Evolutionary conservation across 306 rosid genomes (phyloP), one percentile per base, ranked within the genome.

Genomic region (Macrotyloma uniflorum): DNA sequence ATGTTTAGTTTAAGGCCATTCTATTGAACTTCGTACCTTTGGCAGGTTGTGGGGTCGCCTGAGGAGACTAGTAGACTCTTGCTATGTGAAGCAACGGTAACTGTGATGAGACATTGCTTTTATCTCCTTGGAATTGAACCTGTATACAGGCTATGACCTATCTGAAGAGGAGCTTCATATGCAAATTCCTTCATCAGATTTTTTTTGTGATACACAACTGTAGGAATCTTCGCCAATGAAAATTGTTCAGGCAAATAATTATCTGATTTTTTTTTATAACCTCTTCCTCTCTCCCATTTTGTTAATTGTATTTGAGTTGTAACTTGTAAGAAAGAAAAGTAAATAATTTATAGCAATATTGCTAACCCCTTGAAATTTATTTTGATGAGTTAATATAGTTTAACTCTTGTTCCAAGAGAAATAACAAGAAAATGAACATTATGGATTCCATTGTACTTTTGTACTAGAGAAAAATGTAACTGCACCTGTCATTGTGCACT

Each of bases 11-110:
- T 18, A 9, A 24, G 32, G 64, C 20, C 69, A 63, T 46, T 16
- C 40, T 49, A 78, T 79, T 42, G 10, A 62, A 68, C 59, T 36
- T 74, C 10, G 13, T 73, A 9, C 75, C 16, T 20, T 72, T 69
- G 20, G 28, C 88, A 95, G 98, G 98, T 95, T 42, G 87, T 88
- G 23, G 97, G 99, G 15, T 84, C 93, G 1, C 70, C 97, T 0
- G 93, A 90, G 65, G 98, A 96, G 84, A 88, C 94, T 3, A 91
- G 99, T 59, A 75, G 99, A 85, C 99, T 96, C 51, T 85, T 96
- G 89, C 89, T 92, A 43, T 95, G 98, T 75, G 98, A 95, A 86
- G 98, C 98, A 66, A 92, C 98, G 0, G 92, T 91, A 75, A 80
- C 59, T 23, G 98, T 95, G 86, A 95, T 92, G 96, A 87, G 97